phyloP scores from a whole-genome alignment of 148 eudicot species.

The Selenicereus undatus region DNA sequence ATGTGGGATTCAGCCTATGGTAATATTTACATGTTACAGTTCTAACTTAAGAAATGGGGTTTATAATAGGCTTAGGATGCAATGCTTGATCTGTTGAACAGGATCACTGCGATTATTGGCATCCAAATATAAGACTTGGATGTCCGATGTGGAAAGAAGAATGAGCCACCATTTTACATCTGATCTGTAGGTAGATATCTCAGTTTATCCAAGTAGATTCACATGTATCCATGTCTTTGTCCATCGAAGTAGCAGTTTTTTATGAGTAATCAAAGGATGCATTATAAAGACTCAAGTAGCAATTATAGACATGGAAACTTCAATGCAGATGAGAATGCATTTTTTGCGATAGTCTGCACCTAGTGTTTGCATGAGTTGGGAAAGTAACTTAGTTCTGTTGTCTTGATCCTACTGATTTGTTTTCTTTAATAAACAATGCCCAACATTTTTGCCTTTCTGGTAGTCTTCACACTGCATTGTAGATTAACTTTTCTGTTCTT shows the following conservation, averaged over 20 bases:
- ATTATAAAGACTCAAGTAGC: too few species aligned
- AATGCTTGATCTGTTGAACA: neutral
- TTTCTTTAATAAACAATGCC: conserved; percentile 7
- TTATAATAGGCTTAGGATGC: neutral
- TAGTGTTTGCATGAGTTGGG: neutral
- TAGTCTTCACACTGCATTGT: conserved; percentile 3
- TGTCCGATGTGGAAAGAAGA: too few species aligned
- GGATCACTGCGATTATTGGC: neutral
- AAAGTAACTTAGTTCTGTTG: neutral
- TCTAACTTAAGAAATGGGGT: neutral
- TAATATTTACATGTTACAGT: neutral
- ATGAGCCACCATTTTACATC: neutral
- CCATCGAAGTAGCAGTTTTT: conserved; percentile 1
- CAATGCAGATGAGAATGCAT: conserved; percentile 19
- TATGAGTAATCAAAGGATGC: too few species aligned
- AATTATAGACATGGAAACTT: neutral
- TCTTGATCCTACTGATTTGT: conserved; percentile 3
- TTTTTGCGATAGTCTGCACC: conserved; percentile 16
- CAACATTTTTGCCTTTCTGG: conserved; percentile 16
- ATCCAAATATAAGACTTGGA: neutral
- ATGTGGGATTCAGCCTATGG: neutral
- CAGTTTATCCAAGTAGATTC: conserved; percentile 12
- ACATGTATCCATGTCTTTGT: conserved; percentile 2
- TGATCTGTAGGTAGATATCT: conserved; percentile 7
- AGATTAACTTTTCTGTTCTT: conserved; percentile 6